phyloP scores from a whole-genome alignment of 139 green algal genomes.

The Coelastrella sp. region DNA sequence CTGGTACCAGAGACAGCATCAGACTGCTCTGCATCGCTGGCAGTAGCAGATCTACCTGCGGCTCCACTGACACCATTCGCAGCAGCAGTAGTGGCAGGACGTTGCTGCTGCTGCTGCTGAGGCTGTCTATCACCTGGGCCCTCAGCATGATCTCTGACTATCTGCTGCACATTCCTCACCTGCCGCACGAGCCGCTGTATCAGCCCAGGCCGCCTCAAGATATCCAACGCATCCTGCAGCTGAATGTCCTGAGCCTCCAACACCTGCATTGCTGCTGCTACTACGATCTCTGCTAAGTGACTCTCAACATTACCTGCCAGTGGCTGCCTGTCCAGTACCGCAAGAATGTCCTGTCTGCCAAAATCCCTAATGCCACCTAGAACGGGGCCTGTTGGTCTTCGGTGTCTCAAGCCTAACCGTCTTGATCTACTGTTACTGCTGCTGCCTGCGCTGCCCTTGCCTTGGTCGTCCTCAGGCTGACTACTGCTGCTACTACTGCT shows the following conservation, averaged over 20 bases:
- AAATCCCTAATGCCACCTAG: neutral
- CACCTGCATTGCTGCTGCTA: conserved; percentile 29
- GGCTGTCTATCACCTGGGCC: neutral
- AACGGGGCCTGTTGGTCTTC: neutral
- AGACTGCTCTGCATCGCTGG: neutral
- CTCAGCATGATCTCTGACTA: neutral
- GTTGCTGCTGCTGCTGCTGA: neutral
- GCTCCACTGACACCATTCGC: neutral
- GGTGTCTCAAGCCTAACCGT: neutral
- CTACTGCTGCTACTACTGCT: neutral
- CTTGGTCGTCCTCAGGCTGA: neutral
- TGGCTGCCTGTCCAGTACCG: neutral
- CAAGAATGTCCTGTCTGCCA: neutral
- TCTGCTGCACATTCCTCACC: neutral
- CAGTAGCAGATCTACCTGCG: conserved; percentile 1
- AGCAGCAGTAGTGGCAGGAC: neutral
- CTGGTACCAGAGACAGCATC: neutral
- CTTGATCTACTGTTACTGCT: neutral
- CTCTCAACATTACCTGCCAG: neutral
- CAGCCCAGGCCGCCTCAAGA: conserved; percentile 13
- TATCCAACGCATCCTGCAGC: neutral
- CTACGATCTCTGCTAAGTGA: conserved; percentile 6
- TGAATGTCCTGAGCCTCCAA: neutral
- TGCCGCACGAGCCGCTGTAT: conserved; percentile 5
- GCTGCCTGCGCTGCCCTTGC: neutral